Evolutionary conservation across 805 yeast species (phyloP).

Genomic region (Saccharomyces kudriavzevii): DNA sequence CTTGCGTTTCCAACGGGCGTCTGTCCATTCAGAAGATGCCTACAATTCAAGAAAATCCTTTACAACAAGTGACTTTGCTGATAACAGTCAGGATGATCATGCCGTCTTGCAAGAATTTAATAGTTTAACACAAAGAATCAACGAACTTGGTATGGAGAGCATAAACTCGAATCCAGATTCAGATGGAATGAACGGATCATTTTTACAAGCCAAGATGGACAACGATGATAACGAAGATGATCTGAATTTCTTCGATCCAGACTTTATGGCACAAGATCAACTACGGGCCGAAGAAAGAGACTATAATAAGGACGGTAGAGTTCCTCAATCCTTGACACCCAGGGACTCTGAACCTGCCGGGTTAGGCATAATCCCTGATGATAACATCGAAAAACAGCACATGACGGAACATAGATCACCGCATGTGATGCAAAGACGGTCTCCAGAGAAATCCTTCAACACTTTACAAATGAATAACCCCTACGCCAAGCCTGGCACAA

Average conservation of each 20-base stretch:
- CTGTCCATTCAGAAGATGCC: neutral
- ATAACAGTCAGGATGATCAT: slow-evolving; percentile 2
- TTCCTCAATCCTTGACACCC: neutral
- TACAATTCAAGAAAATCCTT: neutral
- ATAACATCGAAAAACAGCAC: neutral
- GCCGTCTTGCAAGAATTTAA: slow-evolving; percentile 9
- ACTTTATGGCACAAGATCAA: slow-evolving; percentile 18
- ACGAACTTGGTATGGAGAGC: slow-evolving; percentile 12
- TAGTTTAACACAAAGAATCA: slow-evolving; percentile 18
- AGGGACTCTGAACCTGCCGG: neutral
- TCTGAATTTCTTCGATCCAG: slow-evolving; percentile 24
- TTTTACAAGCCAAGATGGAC: neutral
- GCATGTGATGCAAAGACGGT: neutral
- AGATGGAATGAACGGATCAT: neutral
- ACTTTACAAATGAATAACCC: neutral
- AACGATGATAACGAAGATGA: slow-evolving; percentile 3
- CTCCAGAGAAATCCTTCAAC: neutral
- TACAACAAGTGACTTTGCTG: neutral
- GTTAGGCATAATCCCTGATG: neutral
- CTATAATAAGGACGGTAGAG: slow-evolving; percentile 12
- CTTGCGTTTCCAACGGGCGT: neutral
- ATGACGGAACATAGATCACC: neutral
- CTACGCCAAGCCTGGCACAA: neutral
- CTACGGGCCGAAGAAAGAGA: slow-evolving; percentile 24
- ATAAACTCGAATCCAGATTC: neutral